These are phyloP conservation scores for Eragrostis curvula DNA, from an alignment of 176 grass and related monocot species.

Conservation along the genomic window DNA sequence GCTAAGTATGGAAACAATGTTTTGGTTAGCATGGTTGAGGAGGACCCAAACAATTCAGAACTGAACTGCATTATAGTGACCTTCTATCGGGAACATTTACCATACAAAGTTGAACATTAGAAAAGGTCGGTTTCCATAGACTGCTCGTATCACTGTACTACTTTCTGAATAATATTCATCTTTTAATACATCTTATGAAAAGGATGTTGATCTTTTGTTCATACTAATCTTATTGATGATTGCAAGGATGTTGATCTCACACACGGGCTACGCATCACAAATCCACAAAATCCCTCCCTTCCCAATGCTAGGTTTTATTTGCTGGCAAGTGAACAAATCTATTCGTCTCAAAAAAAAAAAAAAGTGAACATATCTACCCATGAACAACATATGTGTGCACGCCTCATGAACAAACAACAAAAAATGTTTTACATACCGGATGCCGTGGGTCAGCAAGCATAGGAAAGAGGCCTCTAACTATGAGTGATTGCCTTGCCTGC, in stretches of 20 bases:
- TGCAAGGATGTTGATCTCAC: conserved; percentile 11
- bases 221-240: background rate
- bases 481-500: conserved; percentile 97
- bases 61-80: background rate
- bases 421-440: conserved; percentile 66
- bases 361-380: too few species aligned
- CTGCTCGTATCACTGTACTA: background rate
- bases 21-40: background rate
- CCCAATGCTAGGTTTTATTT: background rate
- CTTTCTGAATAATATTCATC: background rate
- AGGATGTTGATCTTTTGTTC: background rate
- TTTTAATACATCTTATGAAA: background rate
- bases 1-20: background rate
- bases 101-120: background rate
- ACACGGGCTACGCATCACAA: conserved; percentile 5
- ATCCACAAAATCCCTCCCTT: background rate
- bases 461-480: conserved; percentile 98
- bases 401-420: conserved; percentile 3
- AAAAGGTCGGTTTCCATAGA: too few species aligned
- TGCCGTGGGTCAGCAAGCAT: conserved; percentile 99
- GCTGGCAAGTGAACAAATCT: conserved; percentile 17
- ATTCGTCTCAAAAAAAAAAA: too few species aligned
- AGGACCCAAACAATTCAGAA: background rate
- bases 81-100: background rate
- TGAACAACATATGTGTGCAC: too few species aligned